Percentiles rank a stretch among this genome's conserved stretches.
These are phyloP conservation scores for Alternaria sp. DNA, from an alignment of 2,329 filamentous ascomycete species.

Conservation along the genomic window DNA sequence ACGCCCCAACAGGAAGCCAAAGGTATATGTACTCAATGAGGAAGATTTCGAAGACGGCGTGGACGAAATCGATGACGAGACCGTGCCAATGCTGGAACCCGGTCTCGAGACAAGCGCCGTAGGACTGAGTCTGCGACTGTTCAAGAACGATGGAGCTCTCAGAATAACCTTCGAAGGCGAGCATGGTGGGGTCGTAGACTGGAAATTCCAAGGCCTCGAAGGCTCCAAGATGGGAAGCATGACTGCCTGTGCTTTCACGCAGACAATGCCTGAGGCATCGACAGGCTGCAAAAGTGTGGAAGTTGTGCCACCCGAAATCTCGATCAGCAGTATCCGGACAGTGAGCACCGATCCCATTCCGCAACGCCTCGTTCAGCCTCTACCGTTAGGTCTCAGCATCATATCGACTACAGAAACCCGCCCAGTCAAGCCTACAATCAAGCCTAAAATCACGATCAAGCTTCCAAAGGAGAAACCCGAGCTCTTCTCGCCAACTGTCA, in stretches of 20 bases:
- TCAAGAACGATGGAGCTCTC: not conserved
- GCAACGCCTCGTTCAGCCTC: not conserved
- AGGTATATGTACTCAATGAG: not conserved
- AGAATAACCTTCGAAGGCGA: not conserved
- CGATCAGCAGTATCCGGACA: not conserved
- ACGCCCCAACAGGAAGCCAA: not conserved
- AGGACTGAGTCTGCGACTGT: not conserved
- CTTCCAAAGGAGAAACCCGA: too few relatives aligned
- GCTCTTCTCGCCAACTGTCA: too few relatives aligned
- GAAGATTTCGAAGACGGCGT: not conserved
- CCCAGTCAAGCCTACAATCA: too few relatives aligned
- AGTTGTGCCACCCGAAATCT: not conserved
- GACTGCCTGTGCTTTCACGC: not conserved
- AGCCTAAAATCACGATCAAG: too few relatives aligned
- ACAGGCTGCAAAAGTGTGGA: not conserved
- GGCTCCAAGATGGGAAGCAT: not conserved
- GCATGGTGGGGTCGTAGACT: not conserved
- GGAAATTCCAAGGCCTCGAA: not conserved
- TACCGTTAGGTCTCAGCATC: not conserved
- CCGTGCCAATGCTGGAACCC: rapidly evolving
- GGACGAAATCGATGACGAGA: not conserved
- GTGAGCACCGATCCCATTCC: not conserved
- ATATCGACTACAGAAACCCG: not conserved
- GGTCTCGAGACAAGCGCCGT: not conserved
- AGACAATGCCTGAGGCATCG: not conserved